Evolutionary conservation across 768 basidiomycete species (phyloP).

Genomic region (Filobasidium floriforme): DNA sequence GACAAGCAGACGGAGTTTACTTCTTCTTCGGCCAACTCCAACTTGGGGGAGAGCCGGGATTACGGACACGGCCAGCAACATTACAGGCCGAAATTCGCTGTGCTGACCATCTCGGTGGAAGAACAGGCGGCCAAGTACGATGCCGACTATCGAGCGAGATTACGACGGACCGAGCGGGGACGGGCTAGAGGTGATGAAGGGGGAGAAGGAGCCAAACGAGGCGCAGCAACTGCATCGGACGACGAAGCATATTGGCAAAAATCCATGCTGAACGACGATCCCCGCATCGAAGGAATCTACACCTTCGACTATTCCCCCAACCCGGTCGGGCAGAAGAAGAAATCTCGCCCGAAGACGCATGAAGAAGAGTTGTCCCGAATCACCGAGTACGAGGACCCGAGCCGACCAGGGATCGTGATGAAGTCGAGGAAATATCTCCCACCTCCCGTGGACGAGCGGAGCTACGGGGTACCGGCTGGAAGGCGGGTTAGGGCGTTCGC

Average conservation of each 20-base stretch:
- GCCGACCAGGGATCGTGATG: background rate
- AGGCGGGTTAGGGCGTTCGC: slow-evolving; percentile 10
- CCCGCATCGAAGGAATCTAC: slow-evolving; percentile 14
- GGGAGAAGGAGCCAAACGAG: no score
- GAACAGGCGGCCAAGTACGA: slow-evolving; percentile 5
- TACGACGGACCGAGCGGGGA: background rate
- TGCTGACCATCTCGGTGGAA: background rate
- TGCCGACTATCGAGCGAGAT: slow-evolving; percentile 1
- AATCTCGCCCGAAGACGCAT: background rate
- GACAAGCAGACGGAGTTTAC: background rate
- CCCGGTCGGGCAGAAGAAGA: background rate
- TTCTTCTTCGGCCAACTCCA: background rate
- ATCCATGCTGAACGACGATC: slow-evolving; percentile 3
- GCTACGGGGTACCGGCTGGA: slow-evolving; percentile 16
- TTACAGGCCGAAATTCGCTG: background rate
- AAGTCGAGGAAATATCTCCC: slow-evolving; percentile 8
- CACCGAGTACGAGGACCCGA: background rate
- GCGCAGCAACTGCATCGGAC: background rate
- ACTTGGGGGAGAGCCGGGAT: background rate
- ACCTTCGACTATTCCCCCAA: slow-evolving; percentile 17
- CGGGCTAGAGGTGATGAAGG: background rate
- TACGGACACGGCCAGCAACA: background rate
- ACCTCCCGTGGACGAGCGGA: slow-evolving; percentile 4
- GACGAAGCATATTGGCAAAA: background rate
- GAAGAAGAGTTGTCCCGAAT: background rate